Evolutionary conservation across 1,284 basidiomycete species (phyloP).

Genomic region (Marasmius tenuissimus): DNA sequence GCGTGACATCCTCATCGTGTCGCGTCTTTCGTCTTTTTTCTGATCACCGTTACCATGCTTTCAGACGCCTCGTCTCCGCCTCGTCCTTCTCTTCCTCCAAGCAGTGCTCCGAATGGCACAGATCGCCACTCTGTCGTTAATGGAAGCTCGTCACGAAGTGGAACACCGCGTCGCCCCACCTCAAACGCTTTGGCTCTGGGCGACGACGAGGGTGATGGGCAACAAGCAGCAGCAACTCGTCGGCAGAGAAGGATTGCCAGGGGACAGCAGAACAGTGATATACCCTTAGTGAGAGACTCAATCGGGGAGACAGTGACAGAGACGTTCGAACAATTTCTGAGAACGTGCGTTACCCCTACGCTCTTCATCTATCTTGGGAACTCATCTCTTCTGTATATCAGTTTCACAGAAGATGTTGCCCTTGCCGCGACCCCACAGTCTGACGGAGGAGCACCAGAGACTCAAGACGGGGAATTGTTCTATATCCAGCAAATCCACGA

Average conservation of each 20-base stretch:
- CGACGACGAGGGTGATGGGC: conserved; percentile 47
- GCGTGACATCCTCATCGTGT: not conserved
- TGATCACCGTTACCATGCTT: conserved; percentile 32
- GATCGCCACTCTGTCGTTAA: conserved; percentile 39
- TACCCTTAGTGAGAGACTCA: conserved; percentile 87
- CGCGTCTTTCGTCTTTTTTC: not conserved
- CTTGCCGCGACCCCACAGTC: conserved; percentile 76
- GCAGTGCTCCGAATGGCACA: conserved; percentile 57
- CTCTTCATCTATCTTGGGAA: conserved; percentile 3
- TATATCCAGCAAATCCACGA: conserved; percentile 93
- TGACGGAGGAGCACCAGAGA: conserved; percentile 58
- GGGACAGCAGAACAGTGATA: conserved; percentile 57
- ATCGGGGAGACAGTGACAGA: conserved; percentile 93
- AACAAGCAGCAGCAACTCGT: conserved; percentile 32
- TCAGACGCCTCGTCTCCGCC: conserved; percentile 36
- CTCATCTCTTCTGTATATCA: conserved; percentile 30
- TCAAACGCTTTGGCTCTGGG: conserved; percentile 63
- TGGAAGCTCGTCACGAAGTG: conserved; percentile 28
- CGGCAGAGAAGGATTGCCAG: conserved; percentile 47
- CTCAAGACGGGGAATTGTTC: conserved; percentile 62
- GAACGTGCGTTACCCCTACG: conserved; percentile 61
- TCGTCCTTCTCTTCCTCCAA: conserved; percentile 58
- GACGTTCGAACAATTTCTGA: conserved; percentile 88
- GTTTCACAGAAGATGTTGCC: conserved; percentile 80
- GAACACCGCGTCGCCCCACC: conserved; percentile 45